phyloP scores from a whole-genome alignment of 805 yeast species.

The Tetrapisispora taiwanensis region DNA sequence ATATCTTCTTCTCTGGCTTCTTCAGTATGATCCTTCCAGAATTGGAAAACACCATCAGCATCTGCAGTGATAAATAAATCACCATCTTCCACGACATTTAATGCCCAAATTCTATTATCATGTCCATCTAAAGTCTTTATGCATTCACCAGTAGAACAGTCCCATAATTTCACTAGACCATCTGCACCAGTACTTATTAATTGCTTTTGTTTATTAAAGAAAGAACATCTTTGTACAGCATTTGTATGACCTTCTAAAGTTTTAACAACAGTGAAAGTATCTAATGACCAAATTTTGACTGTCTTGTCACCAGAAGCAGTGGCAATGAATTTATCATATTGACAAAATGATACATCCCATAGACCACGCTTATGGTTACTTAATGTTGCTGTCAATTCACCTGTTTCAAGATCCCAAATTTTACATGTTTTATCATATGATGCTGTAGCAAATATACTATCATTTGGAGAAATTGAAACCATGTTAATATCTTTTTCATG shows the following conservation, averaged over 20 bases:
- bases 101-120: slow-evolving; percentile 89
- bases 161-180: slow-evolving; percentile 91
- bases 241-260: slow-evolving; percentile 94
- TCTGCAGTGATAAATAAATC: slow-evolving; percentile 73
- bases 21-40: slow-evolving; percentile 84
- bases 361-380: slow-evolving; percentile 91
- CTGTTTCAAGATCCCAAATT: slow-evolving; percentile 76
- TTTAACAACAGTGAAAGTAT: slow-evolving; percentile 60
- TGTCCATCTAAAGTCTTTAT: slow-evolving; percentile 84
- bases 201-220: slow-evolving; percentile 57
- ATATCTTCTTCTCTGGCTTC: slow-evolving; percentile 46
- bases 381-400: slow-evolving; percentile 76
- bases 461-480: slow-evolving; percentile 83
- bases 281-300: slow-evolving; percentile 77
- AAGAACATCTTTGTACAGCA: slow-evolving; percentile 75
- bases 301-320: slow-evolving; percentile 94
- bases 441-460: slow-evolving; percentile 81
- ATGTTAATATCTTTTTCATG: slow-evolving; percentile 95
- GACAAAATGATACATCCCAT: slow-evolving; percentile 83
- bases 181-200: slow-evolving; percentile 79
- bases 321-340: slow-evolving; percentile 62
- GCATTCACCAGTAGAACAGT: slow-evolving; percentile 63
- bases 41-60: slow-evolving; percentile 84
- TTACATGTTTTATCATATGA: slow-evolving; percentile 89
- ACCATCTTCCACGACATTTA: slow-evolving; percentile 58